Percentiles rank a stretch among this genome's conserved stretches.
Evolutionary conservation across 192 early-diverging fungal species (phyloP).

Genomic region (Dissophora ornata): DNA sequence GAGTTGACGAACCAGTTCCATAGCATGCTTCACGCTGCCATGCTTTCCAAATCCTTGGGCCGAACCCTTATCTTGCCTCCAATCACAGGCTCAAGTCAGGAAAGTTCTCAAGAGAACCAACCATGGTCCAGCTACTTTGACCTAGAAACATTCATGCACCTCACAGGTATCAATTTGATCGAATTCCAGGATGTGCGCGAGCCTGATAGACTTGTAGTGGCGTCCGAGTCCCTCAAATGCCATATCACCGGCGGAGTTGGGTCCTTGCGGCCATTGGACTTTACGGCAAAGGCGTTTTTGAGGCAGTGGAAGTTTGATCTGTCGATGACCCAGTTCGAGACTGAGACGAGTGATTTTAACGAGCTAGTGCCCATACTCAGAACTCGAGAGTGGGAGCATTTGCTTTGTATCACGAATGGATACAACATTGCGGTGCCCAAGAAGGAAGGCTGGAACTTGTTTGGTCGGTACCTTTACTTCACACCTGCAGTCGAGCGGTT

Average conservation of each 20-base stretch:
- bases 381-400: constrained; percentile 8
- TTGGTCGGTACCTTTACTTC: constrained; percentile 38
- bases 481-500: constrained; percentile 2
- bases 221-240: constrained; percentile 19
- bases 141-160: constrained; percentile 36
- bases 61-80: constrained; percentile 45
- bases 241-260: constrained; percentile 45
- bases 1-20: constrained; percentile 37
- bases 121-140: constrained; percentile 47
- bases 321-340: constrained; percentile 1
- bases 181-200: constrained; percentile 26
- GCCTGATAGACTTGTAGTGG: neutral
- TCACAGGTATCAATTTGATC: constrained; percentile 30
- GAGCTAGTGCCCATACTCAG: constrained; percentile 4
- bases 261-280: constrained; percentile 27
- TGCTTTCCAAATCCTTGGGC: constrained; percentile 29
- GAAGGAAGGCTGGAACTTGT: constrained; percentile 27
- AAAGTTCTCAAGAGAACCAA: constrained; percentile 17
- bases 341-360: constrained; percentile 22
- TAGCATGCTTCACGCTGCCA: constrained; percentile 40
- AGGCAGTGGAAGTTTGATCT: constrained; percentile 46
- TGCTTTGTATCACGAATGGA: constrained; percentile 32
- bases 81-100: constrained; percentile 9
- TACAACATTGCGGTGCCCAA: constrained; percentile 23
- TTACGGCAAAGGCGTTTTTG: constrained; percentile 32